Percentiles rank a stretch among this genome's conserved stretches.
Conservation (phyloP, 768 basidiomycete genomes). For the Ramaria sp. region DNA sequence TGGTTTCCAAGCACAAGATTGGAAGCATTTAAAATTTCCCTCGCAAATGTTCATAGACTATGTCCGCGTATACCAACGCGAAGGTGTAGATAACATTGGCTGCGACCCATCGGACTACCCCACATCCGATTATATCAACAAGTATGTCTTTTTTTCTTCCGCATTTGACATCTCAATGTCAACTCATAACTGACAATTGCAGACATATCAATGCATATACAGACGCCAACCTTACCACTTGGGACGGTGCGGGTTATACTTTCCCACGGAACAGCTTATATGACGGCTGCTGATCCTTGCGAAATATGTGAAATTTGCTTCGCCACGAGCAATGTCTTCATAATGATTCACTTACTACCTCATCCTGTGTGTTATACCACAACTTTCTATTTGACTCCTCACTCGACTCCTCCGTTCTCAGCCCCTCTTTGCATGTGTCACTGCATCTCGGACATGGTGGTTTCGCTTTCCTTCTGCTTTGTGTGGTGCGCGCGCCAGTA, state of each 20-base stretch:
- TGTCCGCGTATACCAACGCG: constrained; percentile 76
- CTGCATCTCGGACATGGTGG: too few relatives aligned
- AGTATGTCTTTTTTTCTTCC: constrained; percentile 25
- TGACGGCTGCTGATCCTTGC: constrained; percentile 21
- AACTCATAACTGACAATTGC: background rate
- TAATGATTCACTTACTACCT: too few relatives aligned
- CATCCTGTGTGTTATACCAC: too few relatives aligned
- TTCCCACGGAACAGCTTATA: constrained; percentile 57
- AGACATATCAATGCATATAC: constrained; percentile 51
- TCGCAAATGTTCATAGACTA: constrained; percentile 80
- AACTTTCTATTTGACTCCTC: too few relatives aligned
- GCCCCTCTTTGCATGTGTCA: too few relatives aligned
- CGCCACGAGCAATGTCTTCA: too few relatives aligned
- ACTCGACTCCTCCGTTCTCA: too few relatives aligned
- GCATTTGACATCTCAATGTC: background rate
- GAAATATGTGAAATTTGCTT: too few relatives aligned
- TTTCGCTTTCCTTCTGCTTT: too few relatives aligned
- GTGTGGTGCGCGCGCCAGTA: too few relatives aligned
- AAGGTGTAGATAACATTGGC: constrained; percentile 57
- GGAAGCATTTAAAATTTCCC: constrained; percentile 64
- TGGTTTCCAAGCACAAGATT: constrained; percentile 67
- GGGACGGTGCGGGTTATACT: constrained; percentile 62
- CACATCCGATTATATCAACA: constrained; percentile 68
- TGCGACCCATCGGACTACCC: constrained; percentile 75
- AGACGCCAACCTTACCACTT: constrained; percentile 79